Conservation (phyloP, 2,329 filamentous ascomycete species). For the Endothia cerciana region DNA sequence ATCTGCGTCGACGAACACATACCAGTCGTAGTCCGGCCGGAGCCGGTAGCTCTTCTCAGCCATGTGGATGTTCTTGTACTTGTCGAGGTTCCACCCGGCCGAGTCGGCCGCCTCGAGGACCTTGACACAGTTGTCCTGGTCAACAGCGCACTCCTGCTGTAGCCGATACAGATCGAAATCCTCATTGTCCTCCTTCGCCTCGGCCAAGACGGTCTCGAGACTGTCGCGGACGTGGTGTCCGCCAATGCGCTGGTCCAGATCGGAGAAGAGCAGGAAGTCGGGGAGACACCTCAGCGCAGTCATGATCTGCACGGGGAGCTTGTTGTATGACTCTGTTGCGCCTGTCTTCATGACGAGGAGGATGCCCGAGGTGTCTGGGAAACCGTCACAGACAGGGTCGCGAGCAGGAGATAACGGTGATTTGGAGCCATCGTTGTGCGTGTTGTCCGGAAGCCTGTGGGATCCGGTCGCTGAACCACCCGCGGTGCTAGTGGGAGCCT, state of each 20-base stretch:
- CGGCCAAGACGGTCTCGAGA: conserved; percentile 48
- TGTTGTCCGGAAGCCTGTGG: conserved; percentile 43
- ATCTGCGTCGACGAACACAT: conserved; percentile 62
- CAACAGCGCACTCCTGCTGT: conserved; percentile 49
- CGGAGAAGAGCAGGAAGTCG: conserved; percentile 62
- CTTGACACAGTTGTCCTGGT: conserved; percentile 49
- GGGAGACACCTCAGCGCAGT: conserved; percentile 57
- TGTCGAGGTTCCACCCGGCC: conserved; percentile 59
- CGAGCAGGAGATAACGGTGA: neutral
- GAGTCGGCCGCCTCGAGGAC: conserved; percentile 34
- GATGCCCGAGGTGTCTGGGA: conserved; percentile 51
- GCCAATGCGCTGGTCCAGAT: conserved; percentile 54
- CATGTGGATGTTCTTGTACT: conserved; percentile 66
- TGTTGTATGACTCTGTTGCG: conserved; percentile 57
- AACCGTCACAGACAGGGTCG: conserved; percentile 36
- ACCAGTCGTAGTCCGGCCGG: conserved; percentile 60
- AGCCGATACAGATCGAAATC: conserved; percentile 56
- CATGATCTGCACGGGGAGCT: conserved; percentile 59
- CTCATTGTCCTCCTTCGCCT: conserved; percentile 47
- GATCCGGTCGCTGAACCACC: conserved; percentile 26
- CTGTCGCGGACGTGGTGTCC: conserved; percentile 51
- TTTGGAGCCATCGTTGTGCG: neutral
- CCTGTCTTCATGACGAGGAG: conserved; percentile 63
- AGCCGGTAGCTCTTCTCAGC: conserved; percentile 56
- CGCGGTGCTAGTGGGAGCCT: neutral